Conservation (phyloP, 2,329 filamentous ascomycete species). For the Xylariaceae sp. region DNA sequence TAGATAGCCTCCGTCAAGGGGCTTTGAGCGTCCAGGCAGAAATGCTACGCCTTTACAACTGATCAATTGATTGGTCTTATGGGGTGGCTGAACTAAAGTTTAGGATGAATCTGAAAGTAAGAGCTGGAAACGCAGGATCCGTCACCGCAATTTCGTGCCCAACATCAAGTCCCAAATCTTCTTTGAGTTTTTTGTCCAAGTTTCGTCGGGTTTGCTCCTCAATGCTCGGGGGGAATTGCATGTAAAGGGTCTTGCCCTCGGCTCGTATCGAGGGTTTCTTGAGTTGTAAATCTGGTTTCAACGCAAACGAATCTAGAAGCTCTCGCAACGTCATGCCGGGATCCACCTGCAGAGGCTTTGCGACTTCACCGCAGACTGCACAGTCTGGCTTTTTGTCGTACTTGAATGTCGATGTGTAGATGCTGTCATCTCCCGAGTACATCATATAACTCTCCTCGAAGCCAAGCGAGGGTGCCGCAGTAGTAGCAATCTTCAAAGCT, state of each 20-base stretch:
- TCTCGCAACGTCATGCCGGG: conserved; percentile 71
- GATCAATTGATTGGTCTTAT: not conserved
- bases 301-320: conserved; percentile 77
- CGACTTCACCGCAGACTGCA: conserved; percentile 82
- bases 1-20: not conserved
- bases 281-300: conserved; percentile 82
- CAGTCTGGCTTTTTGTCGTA: conserved; percentile 94
- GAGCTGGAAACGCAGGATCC: conserved; percentile 80
- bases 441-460: conserved; percentile 94
- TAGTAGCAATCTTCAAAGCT: conserved; percentile 88
- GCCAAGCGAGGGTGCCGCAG: conserved; percentile 73
- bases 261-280: conserved; percentile 85
- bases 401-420: conserved; percentile 97
- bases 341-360: conserved; percentile 70
- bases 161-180: conserved; percentile 63
- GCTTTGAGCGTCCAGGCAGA: not conserved
- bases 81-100: conserved; percentile 36
- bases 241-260: conserved; percentile 82
- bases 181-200: conserved; percentile 68
- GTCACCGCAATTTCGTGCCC: conserved; percentile 90
- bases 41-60: not conserved
- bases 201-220: conserved; percentile 84
- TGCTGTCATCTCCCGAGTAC: conserved; percentile 92
- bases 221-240: conserved; percentile 75
- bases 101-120: conserved; percentile 58